These are phyloP conservation scores for Clonostachys rhizophaga DNA, from an alignment of 2,329 filamentous ascomycete species.

Conservation along the genomic window DNA sequence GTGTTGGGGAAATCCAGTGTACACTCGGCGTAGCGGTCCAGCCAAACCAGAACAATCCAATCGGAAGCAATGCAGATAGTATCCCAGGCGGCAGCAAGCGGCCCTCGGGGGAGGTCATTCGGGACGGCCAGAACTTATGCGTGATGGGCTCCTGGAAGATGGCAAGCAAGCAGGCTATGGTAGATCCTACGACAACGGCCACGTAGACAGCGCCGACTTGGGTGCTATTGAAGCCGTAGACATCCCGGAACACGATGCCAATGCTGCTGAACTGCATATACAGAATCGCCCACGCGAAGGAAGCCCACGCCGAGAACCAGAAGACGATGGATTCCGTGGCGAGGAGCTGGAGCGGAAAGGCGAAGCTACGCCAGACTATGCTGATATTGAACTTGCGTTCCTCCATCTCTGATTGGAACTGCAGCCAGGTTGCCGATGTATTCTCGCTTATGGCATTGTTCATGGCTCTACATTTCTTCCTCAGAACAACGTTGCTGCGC, in stretches of 20 bases:
- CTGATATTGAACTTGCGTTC: slow-evolving; percentile 9
- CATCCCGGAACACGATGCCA: slow-evolving; percentile 60
- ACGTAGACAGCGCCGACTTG: slow-evolving; percentile 61
- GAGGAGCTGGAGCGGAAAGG: slow-evolving; percentile 35
- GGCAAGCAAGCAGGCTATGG: slow-evolving; percentile 47
- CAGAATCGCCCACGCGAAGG: slow-evolving; percentile 67
- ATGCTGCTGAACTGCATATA: slow-evolving; percentile 56
- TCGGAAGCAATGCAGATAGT: slow-evolving; percentile 56
- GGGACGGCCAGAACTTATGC: slow-evolving; percentile 34
- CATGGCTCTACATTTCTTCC: slow-evolving; percentile 50
- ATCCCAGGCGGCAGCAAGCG: slow-evolving; percentile 61
- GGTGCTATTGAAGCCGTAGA: slow-evolving; percentile 54
- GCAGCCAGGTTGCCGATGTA: background rate
- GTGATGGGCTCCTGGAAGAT: slow-evolving; percentile 53
- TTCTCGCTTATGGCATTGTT: slow-evolving; percentile 53
- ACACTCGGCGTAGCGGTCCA: slow-evolving; percentile 49
- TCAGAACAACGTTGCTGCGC: slow-evolving; percentile 60
- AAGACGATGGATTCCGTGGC: slow-evolving; percentile 57
- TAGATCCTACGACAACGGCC: slow-evolving; percentile 25
- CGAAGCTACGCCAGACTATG: slow-evolving; percentile 18
- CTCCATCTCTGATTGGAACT: slow-evolving; percentile 8
- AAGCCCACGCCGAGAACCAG: slow-evolving; percentile 66
- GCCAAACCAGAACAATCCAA: slow-evolving; percentile 67
- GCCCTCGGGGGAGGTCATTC: slow-evolving; percentile 43
- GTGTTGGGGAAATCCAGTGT: slow-evolving; percentile 59